Evolutionary conservation across 1,284 basidiomycete genomes (phyloP), one percentile per base, ranked within the genome.

Genomic region (Cutaneotrichosporon cutaneum): DNA sequence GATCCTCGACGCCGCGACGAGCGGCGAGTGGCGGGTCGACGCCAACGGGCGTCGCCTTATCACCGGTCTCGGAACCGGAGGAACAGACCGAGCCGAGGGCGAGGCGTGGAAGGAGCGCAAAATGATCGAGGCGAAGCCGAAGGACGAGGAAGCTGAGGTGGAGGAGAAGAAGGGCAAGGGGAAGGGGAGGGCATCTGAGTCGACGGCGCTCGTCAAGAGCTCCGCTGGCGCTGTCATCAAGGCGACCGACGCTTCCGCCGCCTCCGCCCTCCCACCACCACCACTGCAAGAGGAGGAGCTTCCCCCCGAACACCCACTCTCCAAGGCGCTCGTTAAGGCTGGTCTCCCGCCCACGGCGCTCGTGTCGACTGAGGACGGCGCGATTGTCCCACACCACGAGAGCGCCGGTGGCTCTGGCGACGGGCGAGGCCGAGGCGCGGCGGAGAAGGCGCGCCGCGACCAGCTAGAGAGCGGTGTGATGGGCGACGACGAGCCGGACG

Each of bases 401-500:
- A 57, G 68, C 1, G 71, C 72, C 5, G 62, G 65, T 18, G 77
- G 77, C 0, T 55, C 59, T 0, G 72, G 72, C 0, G 71, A 73
- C 22, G 72, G 66, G 42, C 62, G 70, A 10, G 72, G 75, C 9
- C 61, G 76, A 32, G 75, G 78, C 21, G 64, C 63, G 9, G 68
- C 62, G 24, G 76, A 77, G 47, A 61, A 62, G 45, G 62, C 51
- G 10, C 54, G 57, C 35, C 67, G 71, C 62, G 71, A 69, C 10
- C 57, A 51, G 9, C 56, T 69, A 4, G 76, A 79, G 55, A 72
- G 69, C 76, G 50, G 82, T 85, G 78, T 86, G 86, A 81, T 85
- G 83, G 77, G 84, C 86, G 75, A 89, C 87, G 80, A 86, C 58
- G 77, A 70, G 59, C 87, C 91, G 68, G 72, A 62, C 3, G 72